Evolutionary conservation across 371 early-diverging fungal species (phyloP), one percentile per base, ranked within the genome.

Genomic region (Apophysomyces variabilis): DNA sequence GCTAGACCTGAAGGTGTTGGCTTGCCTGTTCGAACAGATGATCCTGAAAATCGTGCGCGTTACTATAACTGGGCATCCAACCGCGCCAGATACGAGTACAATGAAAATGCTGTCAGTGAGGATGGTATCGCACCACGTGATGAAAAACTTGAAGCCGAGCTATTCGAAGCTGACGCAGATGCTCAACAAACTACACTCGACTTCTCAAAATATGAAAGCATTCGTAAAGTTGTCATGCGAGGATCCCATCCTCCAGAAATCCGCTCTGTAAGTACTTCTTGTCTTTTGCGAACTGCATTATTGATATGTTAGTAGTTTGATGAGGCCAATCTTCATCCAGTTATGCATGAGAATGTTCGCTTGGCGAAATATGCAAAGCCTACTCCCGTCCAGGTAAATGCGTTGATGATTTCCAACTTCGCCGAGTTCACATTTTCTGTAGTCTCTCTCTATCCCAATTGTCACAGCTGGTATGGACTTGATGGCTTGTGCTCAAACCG

Each of bases 401-500:
- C 32, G 32, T 26, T 26, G 32, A 3, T 26, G 32, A 26, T 26
- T 26, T 26, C 32, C 32, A 26, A 26, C 32, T 26, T 26, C 32
- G 32, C 32, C 32, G 3, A 26, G 32, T 26, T 60, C 12, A 60
- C 35, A 65, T 11, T 43, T 7, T 9, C 21, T 26, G 54, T 50
- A 50, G 54, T 50, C 54, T 16, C 21, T 50, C 79, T 94, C 96
- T 13, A 90, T 99, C 57, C 92, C 96, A 41, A 95, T 98, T 63
- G 96, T 90, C 47, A 84, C 86, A 62, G 78, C 90, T 56, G 85
- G 88, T 60, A 87, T 91, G 69, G 92, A 92, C 67, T 83, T 92
- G 67, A 89, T 94, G 85, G 92, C 92, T 21, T 95, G 93, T 77
- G 97, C 98, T 56, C 96, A 97, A 78, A 98, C 97, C 35, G 97